Base-by-base conservation (phyloP, 305 asterid genomes). In the Solanum hybrid region DNA sequence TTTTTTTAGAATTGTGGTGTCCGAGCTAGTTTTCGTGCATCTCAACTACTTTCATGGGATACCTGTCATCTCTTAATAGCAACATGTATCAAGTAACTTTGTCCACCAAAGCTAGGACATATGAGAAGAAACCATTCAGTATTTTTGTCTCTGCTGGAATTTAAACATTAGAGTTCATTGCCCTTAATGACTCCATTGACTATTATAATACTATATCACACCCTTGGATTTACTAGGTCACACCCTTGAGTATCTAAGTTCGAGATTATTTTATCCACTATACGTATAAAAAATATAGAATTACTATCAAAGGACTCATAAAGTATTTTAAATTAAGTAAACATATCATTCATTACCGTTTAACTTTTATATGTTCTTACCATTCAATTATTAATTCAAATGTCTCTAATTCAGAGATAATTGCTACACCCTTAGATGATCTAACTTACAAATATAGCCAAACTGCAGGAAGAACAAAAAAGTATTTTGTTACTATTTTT, bases 1-100 rank as follows among this genome's bases (percentile, higher is more conserved):
- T 11, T 24, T 70, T 68, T 70, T 68, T 22, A 9, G 1, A 0
- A 10, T 4, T 68, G 12, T n/a, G 29, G 0, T n/a, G 14, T 22
- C 0, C 0, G 0, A 10, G 14, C 5, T n/a, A 4, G 27, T 0
- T 68, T 4, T 68, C 0, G 14, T 0, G 7, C 7, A 68, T n/a
- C 14, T 68, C 75, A 0, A 10, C 1, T 1, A 68, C 0, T 11
- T 10, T 68, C 14, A 68, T 11, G 14, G 29, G 14, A 9, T n/a
- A 68, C 1, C 0, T 68, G 1, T n/a, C 14, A 68, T 4, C 7
- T n/a, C 75, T 68, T 68, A 68, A 0, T n/a, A 68, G 14, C 29
- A 68, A 68, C 3, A 68, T 22, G 7, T 68, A 68, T 0, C 75
- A 68, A n/a, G 14, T 68, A 68, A 68, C 7, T n/a, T 9, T 68